These are phyloP conservation scores for Metschnikowia gelsemii DNA, from an alignment of 805 yeast species.

Conservation along the genomic window DNA sequence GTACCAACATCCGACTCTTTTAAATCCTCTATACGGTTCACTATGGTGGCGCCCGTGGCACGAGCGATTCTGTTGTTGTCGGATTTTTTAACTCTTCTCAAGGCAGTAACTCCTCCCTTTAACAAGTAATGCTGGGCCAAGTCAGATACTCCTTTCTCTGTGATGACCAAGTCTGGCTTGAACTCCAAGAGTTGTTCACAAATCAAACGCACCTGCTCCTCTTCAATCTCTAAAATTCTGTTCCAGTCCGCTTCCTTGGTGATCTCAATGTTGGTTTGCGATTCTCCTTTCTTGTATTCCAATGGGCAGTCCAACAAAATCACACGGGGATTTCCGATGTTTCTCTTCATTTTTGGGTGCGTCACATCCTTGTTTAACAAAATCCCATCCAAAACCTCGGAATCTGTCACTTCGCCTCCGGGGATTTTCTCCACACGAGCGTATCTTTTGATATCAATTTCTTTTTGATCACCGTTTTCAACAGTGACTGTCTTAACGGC, in stretches of 20 bases:
- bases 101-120: constrained; percentile 88
- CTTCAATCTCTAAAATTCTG: constrained; percentile 92
- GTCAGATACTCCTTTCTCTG: constrained; percentile 98
- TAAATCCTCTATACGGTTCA: constrained; percentile 91
- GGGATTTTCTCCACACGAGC: constrained; percentile 94
- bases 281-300: constrained; percentile 98
- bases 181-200: constrained; percentile 82
- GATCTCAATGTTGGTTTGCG: constrained; percentile 96
- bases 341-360: constrained; percentile 97
- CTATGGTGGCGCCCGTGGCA: constrained; percentile 97
- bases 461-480: constrained; percentile 61
- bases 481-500: constrained; percentile 84
- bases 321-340: constrained; percentile 84
- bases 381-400: constrained; percentile 85
- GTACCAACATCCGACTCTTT: constrained; percentile 89
- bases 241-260: constrained; percentile 96
- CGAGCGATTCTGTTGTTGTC: constrained; percentile 96
- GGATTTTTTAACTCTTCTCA: constrained; percentile 92
- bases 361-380: constrained; percentile 94
- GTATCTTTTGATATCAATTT: constrained; percentile 90
- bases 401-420: constrained; percentile 94
- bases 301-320: constrained; percentile 92
- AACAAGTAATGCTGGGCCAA: constrained; percentile 94
- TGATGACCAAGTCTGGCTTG: constrained; percentile 91
- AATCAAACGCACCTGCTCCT: constrained; percentile 87